phyloP scores from a whole-genome alignment of 140 eudicot genomes.

The Senecio squalidus region DNA sequence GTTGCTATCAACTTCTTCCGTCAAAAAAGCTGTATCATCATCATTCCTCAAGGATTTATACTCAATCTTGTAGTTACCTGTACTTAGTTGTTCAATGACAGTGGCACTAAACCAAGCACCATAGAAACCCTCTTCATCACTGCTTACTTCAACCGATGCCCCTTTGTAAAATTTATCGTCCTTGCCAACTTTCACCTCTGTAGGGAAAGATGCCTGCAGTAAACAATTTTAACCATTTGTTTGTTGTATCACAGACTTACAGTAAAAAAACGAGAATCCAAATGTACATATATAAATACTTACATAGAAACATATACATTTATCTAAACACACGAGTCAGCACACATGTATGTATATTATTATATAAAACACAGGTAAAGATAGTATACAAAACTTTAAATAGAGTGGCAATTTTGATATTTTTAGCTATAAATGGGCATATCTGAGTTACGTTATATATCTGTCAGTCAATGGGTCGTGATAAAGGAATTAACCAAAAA shows the following conservation, averaged over 20 bases:
- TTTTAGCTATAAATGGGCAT: no score
- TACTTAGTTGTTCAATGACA: slow-evolving; percentile 26
- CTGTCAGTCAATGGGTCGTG: no score
- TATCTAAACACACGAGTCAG: no score
- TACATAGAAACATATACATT: no score
- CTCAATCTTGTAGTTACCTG: slow-evolving; percentile 34
- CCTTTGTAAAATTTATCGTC: slow-evolving; percentile 36
- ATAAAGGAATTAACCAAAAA: no score
- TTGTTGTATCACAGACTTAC: background rate
- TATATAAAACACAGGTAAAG: no score
- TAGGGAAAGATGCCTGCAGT: slow-evolving; percentile 23
- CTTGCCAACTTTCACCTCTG: slow-evolving; percentile 19
- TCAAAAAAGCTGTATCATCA: slow-evolving; percentile 35
- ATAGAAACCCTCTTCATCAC: slow-evolving; percentile 64
- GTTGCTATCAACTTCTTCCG: slow-evolving; percentile 43
- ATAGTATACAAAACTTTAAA: no score
- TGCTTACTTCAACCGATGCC: slow-evolving; percentile 47
- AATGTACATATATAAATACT: no score
- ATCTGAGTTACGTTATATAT: no score
- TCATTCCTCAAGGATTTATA: slow-evolving; percentile 52
- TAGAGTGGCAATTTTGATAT: no score
- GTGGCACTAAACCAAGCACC: slow-evolving; percentile 84
- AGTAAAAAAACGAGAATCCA: background rate
- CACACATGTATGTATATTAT: no score
- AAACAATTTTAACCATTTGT: background rate